These are phyloP conservation scores for Cucurbita maxima DNA, from an alignment of 306 rosid species.

Conservation along the genomic window DNA sequence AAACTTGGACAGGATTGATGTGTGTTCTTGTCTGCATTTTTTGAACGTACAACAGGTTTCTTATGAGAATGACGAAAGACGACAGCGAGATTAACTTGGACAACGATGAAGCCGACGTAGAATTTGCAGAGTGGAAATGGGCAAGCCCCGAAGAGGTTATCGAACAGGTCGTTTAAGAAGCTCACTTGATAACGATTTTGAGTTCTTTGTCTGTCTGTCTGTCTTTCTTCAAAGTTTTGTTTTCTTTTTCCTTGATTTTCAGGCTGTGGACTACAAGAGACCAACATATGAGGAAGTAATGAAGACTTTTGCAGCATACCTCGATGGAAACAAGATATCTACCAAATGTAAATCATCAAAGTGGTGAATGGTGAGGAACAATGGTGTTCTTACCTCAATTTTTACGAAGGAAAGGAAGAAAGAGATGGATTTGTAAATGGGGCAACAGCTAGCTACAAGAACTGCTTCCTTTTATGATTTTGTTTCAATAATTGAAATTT, in stretches of 20 bases:
- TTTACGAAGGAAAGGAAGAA: not conserved
- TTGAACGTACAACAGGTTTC: conserved; percentile 44
- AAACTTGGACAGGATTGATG: not conserved
- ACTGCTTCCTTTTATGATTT: not conserved
- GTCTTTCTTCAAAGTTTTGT: too few species aligned
- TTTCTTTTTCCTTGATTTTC: conserved; percentile 6
- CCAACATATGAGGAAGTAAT: conserved; percentile 86
- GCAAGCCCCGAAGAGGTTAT: conserved; percentile 74
- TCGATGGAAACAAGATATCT: conserved; percentile 36
- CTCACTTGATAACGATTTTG: not conserved
- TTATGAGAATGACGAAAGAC: conserved; percentile 59
- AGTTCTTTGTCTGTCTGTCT: too few species aligned
- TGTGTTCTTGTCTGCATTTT: not conserved
- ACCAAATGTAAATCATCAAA: conserved; percentile 80
- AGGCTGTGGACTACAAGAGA: conserved; percentile 99
- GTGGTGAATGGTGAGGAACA: conserved; percentile 40
- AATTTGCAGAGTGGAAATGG: conserved; percentile 98
- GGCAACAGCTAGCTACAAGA: not conserved
- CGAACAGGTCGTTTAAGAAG: conserved; percentile 43
- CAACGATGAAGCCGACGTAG: conserved; percentile 75
- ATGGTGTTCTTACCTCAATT: not conserved
- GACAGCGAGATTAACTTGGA: conserved; percentile 72
- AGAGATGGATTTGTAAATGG: not conserved
- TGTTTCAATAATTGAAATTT: conserved; percentile 3
- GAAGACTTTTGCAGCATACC: conserved; percentile 60